Percentiles rank a stretch among this genome's conserved stretches.
These are phyloP conservation scores for Lachnellula cervina DNA, from an alignment of 2,329 filamentous ascomycete species.

Conservation along the genomic window DNA sequence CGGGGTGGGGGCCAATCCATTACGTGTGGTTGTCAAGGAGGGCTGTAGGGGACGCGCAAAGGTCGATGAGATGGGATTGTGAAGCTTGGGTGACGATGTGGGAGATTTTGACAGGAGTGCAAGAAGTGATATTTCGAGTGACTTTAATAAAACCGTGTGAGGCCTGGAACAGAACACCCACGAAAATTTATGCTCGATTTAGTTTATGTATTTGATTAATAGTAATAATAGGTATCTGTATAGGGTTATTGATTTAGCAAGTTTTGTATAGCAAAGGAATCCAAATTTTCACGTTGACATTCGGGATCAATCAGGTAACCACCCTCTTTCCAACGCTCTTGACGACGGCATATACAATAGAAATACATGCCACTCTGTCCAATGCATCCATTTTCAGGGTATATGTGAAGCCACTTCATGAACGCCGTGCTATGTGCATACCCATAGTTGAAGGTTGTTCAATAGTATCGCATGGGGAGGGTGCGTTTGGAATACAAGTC, in stretches of 20 bases:
- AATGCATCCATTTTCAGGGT: background rate
- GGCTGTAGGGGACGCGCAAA: background rate
- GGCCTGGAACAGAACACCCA: background rate
- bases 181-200: background rate
- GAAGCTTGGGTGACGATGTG: conserved; percentile 1
- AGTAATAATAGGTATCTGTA: background rate
- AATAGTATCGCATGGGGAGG: background rate
- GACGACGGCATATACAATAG: background rate
- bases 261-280: background rate
- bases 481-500: background rate
- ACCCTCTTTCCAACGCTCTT: background rate
- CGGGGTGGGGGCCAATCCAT: conserved; percentile 23
- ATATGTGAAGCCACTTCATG: background rate
- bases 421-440: conserved; percentile 4
- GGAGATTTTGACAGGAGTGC: background rate
- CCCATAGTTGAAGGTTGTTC: background rate
- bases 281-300: background rate
- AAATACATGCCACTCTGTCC: background rate
- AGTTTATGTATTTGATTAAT: background rate
- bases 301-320: background rate
- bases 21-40: conserved; percentile 13
- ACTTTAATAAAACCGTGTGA: background rate
- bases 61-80: background rate
- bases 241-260: background rate
- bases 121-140: background rate